Evolutionary conservation across 768 basidiomycete genomes (phyloP).

Genomic region (Mycena haematopus): DNA sequence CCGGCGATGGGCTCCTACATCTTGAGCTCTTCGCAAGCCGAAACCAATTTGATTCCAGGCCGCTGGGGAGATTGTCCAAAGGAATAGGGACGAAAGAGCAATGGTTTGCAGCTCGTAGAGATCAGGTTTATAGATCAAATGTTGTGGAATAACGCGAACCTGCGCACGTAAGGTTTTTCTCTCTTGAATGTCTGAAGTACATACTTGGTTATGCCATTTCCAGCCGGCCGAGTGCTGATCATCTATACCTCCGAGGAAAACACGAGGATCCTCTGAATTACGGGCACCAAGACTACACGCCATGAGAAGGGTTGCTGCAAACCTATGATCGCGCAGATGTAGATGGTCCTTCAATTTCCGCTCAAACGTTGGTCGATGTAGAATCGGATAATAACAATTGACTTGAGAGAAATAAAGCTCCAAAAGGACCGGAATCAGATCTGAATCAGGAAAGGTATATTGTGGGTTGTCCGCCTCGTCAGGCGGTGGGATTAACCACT

Average conservation of each 20-base stretch:
- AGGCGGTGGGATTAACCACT: constrained; percentile 21
- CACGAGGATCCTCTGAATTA: constrained; percentile 64
- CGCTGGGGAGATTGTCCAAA: constrained; percentile 56
- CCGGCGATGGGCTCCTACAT: constrained; percentile 73
- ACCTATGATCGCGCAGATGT: constrained; percentile 55
- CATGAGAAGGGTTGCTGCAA: constrained; percentile 43
- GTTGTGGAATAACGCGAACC: constrained; percentile 35
- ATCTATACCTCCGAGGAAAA: constrained; percentile 53
- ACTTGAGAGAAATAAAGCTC: constrained; percentile 52
- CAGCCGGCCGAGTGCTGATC: constrained; percentile 58
- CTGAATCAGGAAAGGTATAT: constrained; percentile 57
- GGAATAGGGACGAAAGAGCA: constrained; percentile 45
- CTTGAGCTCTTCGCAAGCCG: constrained; percentile 73
- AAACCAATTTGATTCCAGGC: constrained; percentile 71
- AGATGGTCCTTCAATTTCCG: constrained; percentile 52
- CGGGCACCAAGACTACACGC: constrained; percentile 62
- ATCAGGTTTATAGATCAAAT: constrained; percentile 27
- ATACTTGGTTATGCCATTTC: constrained; percentile 58
- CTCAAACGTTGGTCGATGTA: constrained; percentile 78
- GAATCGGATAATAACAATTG: constrained; percentile 65
- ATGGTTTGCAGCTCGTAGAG: constrained; percentile 30
- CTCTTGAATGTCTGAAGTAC: neutral
- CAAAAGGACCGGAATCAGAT: constrained; percentile 60
- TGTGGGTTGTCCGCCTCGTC: constrained; percentile 35
- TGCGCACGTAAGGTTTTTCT: constrained; percentile 23